A percentile compares a stretch with the other conserved stretches of the same genome.
phyloP scores from a whole-genome alignment of 805 yeast genomes.

The Teunomyces panamensis region DNA sequence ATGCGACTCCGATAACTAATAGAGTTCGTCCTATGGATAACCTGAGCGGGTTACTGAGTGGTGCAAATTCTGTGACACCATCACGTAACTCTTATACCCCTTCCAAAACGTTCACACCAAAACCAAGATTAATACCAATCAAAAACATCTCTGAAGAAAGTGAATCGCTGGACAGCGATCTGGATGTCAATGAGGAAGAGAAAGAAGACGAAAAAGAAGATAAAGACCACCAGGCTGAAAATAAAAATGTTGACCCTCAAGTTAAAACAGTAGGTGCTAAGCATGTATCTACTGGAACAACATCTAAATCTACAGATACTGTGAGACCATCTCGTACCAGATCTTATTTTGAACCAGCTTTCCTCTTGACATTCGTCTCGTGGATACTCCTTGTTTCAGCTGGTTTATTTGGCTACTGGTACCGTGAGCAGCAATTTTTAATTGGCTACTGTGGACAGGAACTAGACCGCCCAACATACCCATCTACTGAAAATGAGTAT shows the following conservation, averaged over 20 bases:
- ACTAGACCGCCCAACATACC: slow-evolving; percentile 42
- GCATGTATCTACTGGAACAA: not conserved
- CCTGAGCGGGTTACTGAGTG: slow-evolving; percentile 8
- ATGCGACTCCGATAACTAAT: not conserved
- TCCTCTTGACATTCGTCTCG: slow-evolving; percentile 14
- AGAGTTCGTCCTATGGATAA: slow-evolving; percentile 8
- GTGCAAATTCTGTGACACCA: slow-evolving; percentile 9
- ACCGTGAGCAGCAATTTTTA: slow-evolving; percentile 57
- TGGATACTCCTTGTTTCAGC: slow-evolving; percentile 24
- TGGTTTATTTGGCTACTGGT: slow-evolving; percentile 52
- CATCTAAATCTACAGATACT: not conserved
- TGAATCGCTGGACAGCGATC: slow-evolving; percentile 8
- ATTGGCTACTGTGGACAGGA: slow-evolving; percentile 78
- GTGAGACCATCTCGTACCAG: not conserved
- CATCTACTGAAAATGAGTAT: slow-evolving; percentile 22
- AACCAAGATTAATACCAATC: slow-evolving; percentile 12
- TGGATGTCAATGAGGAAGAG: slow-evolving; percentile 3
- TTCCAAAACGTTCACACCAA: slow-evolving; percentile 7
- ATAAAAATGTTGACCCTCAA: not conserved
- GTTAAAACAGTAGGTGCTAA: too few relatives aligned
- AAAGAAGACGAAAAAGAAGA: slow-evolving; percentile 2
- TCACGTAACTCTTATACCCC: not conserved
- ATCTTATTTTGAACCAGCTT: not conserved
- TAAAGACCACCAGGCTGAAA: not conserved
- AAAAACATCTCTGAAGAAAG: slow-evolving; percentile 10